A percentile compares a stretch with the other conserved stretches of the same genome.
Evolutionary conservation across 1,284 basidiomycete species (phyloP).

Genomic region (Coniophora puteana): DNA sequence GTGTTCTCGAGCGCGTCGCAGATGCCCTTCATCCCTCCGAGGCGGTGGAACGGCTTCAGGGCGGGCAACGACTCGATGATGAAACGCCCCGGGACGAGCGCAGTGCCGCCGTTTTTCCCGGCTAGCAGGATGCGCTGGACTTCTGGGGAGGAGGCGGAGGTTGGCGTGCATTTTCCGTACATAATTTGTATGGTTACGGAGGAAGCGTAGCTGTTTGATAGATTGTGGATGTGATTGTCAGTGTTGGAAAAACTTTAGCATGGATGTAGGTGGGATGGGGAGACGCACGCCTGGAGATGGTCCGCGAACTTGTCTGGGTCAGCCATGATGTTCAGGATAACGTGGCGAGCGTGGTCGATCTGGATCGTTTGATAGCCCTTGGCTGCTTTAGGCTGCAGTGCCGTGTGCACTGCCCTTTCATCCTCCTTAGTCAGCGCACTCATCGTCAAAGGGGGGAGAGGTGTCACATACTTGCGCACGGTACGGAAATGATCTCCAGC

Average conservation of each 20-base stretch:
- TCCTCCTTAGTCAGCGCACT: not conserved
- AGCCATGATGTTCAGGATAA: constrained; percentile 47
- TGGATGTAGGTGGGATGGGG: too few species aligned
- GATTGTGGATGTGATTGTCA: not conserved
- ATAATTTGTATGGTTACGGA: constrained; percentile 43
- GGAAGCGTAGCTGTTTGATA: constrained; percentile 38
- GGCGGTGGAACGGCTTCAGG: too few species aligned
- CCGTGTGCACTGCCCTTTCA: constrained; percentile 48
- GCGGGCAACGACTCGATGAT: too few species aligned
- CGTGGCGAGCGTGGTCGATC: constrained; percentile 39
- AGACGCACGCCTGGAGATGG: too few species aligned
- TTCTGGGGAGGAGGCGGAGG: constrained; percentile 38
- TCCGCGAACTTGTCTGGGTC: constrained; percentile 35
- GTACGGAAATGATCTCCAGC: constrained; percentile 25
- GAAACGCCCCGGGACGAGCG: too few species aligned
- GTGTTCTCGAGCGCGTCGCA: too few species aligned
- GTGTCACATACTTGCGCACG: constrained; percentile 13
- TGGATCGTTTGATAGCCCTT: constrained; percentile 43
- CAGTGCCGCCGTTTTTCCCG: too few species aligned
- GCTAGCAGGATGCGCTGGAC: too few species aligned
- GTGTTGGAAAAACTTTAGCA: too few species aligned
- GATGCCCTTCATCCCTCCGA: too few species aligned
- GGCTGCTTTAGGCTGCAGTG: constrained; percentile 45
- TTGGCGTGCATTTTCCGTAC: constrained; percentile 44
- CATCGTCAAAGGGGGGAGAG: not conserved